Conservation (phyloP, 106 monocot species). For the Apostasia shenzhenica region DNA sequence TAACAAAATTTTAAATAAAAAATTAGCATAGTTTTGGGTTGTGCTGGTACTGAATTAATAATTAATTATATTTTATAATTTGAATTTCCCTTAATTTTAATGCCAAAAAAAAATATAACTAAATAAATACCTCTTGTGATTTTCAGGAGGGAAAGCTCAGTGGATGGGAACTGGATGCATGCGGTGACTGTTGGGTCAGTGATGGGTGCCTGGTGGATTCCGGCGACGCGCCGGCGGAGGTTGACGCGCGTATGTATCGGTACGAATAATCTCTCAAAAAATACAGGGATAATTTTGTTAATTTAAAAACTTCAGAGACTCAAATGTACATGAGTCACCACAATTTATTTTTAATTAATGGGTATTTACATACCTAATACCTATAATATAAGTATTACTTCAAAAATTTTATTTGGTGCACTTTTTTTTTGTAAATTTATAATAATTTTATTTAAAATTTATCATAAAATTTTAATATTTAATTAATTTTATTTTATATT, state of each 20-base stretch:
- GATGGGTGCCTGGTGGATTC: slow-evolving; percentile 52
- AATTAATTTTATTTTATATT: too few species aligned
- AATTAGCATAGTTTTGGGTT: neutral
- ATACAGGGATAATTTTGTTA: neutral
- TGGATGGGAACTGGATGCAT: slow-evolving; percentile 43
- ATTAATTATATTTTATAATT: neutral
- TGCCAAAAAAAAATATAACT: neutral
- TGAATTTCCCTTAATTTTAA: neutral
- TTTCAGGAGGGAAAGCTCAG: slow-evolving; percentile 29
- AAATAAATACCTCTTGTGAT: too few species aligned
- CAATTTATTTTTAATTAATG: neutral
- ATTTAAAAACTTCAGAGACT: neutral
- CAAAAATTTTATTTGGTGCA: too few species aligned
- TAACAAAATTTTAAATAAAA: neutral
- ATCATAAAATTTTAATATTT: too few species aligned
- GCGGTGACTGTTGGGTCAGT: slow-evolving; percentile 59
- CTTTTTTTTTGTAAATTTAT: too few species aligned
- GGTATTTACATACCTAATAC: neutral
- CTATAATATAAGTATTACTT: neutral
- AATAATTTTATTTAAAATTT: too few species aligned
- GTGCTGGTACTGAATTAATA: too few species aligned
- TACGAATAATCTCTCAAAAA: slow-evolving; percentile 4
- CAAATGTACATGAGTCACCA: neutral
- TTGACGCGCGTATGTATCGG: slow-evolving; percentile 66
- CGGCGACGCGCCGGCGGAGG: slow-evolving; percentile 25